Base-by-base conservation (phyloP, 805 yeast genomes). In the Metschnikowia anglica region DNA sequence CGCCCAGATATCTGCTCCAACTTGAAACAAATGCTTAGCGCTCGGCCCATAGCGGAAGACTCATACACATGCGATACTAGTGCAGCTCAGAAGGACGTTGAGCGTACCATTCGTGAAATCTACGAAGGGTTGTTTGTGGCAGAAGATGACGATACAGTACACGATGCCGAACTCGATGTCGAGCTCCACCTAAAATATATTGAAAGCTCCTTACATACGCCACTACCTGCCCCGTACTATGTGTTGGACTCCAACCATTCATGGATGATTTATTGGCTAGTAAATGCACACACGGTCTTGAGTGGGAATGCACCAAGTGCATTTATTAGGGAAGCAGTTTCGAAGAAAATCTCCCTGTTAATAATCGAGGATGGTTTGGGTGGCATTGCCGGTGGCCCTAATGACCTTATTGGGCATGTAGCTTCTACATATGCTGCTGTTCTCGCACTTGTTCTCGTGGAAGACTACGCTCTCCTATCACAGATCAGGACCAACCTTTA, bases 231-330 rank as follows among this genome's bases (percentile, higher is more conserved):
- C 2, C 66, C 61, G 7, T 83, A 75, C 59, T 58, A 62, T 3
- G 74, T 74, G 0, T 68, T 88, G 35, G 97, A 91, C 62, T 93
- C 97, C 0, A 85, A 93, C n/a, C 89, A 84, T 47, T 81, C 96
- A 0, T 93, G 98, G 98, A 66, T 91, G 56, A 45, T 86, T 1
- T 91, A 85, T 59, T 93, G 99, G 99, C 64, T 83, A 5, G 58
- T 77, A 34, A 88, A 88, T 58, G 71, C 65, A 4, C 51, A 54
- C 21, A 29, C 34, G 9, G 25, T 66, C 18, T 42, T 66, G 26
- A 38, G 45, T 11, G 51, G 51, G 2, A 32, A 37, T 12, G 36
- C 44, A 11, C 39, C 40, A 16, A 44, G 43, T 41, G 35, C 18
- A 3, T 33, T 26, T 1, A 13, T 40, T 7, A 41, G 46, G 20